Evolutionary conservation across 768 basidiomycete species (phyloP).

Genomic region (Jaapia argillacea): DNA sequence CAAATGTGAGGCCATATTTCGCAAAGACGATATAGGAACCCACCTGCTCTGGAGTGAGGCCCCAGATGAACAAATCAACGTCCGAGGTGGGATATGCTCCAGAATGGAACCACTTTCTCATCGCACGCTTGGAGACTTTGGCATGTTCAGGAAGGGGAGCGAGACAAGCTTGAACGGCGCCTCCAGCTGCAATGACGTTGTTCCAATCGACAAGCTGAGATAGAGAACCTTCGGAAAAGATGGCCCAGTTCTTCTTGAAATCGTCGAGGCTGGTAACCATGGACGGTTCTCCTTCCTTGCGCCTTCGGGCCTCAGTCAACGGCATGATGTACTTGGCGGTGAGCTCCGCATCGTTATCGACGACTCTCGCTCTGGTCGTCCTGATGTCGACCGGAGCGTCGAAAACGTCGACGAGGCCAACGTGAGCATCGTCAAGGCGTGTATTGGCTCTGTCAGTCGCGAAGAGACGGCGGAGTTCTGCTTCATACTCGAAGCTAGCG

Average conservation of each 20-base stretch:
- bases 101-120: constrained; percentile 48
- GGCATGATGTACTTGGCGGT: constrained; percentile 44
- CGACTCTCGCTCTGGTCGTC: constrained; percentile 39
- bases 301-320: constrained; percentile 30
- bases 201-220: constrained; percentile 52
- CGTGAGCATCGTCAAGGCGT: constrained; percentile 35
- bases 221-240: constrained; percentile 54
- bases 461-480: constrained; percentile 42
- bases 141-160: constrained; percentile 36
- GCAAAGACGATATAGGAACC: neutral
- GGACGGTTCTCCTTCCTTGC: constrained; percentile 37
- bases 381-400: constrained; percentile 36
- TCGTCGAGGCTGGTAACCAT: constrained; percentile 42
- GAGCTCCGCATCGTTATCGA: constrained; percentile 33
- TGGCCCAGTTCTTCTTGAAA: constrained; percentile 53
- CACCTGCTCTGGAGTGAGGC: constrained; percentile 44
- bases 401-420: constrained; percentile 54
- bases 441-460: constrained; percentile 38
- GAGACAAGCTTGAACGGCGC: constrained; percentile 49
- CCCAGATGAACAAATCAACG: constrained; percentile 55
- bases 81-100: constrained; percentile 50
- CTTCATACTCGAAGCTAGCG: constrained; percentile 48
- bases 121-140: constrained; percentile 42
- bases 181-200: constrained; percentile 55
- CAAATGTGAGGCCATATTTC: neutral